Conservation (phyloP, 2,329 filamentous ascomycete species). For the Calonectria montana region DNA sequence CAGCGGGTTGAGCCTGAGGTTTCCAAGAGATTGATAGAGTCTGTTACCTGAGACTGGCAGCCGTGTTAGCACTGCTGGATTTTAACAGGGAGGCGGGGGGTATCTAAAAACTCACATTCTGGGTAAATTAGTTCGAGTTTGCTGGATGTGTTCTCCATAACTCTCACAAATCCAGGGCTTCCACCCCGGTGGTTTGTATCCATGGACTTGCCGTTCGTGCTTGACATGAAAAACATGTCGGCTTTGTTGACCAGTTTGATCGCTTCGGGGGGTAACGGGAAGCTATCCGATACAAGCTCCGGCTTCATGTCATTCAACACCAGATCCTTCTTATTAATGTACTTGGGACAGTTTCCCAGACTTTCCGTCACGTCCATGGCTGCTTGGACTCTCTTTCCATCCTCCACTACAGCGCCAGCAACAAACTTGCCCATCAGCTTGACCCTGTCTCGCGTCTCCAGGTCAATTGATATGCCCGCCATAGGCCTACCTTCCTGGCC, state of each 20-base stretch:
- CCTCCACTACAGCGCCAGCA: conserved; percentile 65
- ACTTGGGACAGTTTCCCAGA: conserved; percentile 88
- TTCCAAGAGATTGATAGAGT: conserved; percentile 86
- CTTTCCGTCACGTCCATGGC: conserved; percentile 78
- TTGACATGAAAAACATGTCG: conserved; percentile 85
- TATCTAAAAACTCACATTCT: conserved; percentile 64
- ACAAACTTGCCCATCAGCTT: conserved; percentile 80
- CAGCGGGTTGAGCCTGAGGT: conserved; percentile 73
- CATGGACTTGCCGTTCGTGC: conserved; percentile 75
- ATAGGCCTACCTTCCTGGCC: conserved; percentile 56
- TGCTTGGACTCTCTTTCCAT: conserved; percentile 60
- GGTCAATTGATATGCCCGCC: conserved; percentile 67
- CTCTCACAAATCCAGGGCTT: conserved; percentile 76
- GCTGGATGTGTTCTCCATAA: conserved; percentile 66
- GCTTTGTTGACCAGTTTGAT: conserved; percentile 69
- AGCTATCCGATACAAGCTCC: conserved; percentile 56
- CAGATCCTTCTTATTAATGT: conserved; percentile 80
- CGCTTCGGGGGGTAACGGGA: conserved; percentile 64
- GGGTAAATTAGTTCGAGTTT: conserved; percentile 74
- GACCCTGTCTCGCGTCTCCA: conserved; percentile 69
- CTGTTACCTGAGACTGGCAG: conserved; percentile 77
- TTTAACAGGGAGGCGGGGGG: background rate
- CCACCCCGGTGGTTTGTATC: conserved; percentile 88
- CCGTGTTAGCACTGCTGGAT: conserved; percentile 22
- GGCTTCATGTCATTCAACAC: conserved; percentile 59